Conservation (phyloP, 257 asterid species). For the Solanum paucissectum region DNA sequence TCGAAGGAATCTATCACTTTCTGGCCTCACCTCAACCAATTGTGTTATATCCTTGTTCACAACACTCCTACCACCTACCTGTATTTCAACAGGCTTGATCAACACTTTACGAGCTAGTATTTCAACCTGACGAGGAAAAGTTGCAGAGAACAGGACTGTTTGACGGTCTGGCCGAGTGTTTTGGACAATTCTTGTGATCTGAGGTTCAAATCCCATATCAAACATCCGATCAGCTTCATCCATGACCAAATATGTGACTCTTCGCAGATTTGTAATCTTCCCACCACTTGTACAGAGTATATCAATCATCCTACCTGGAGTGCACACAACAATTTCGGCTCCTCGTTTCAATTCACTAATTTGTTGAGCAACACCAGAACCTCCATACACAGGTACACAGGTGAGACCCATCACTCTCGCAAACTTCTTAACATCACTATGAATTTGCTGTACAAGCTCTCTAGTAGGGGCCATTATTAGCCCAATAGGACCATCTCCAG, state of each 20-base stretch:
- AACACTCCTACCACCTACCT: slow-evolving; percentile 94
- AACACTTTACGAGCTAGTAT: slow-evolving; percentile 76
- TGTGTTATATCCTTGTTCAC: slow-evolving; percentile 88
- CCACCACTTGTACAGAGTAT: slow-evolving; percentile 84
- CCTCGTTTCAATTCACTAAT: slow-evolving; percentile 87
- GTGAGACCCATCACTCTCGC: slow-evolving; percentile 60
- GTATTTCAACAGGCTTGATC: slow-evolving; percentile 76
- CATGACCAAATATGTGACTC: slow-evolving; percentile 87
- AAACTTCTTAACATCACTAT: slow-evolving; percentile 69
- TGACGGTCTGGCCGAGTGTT: slow-evolving; percentile 87
- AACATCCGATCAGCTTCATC: slow-evolving; percentile 97
- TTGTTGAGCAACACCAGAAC: slow-evolving; percentile 93
- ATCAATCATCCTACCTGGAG: slow-evolving; percentile 94
- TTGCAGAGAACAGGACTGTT: slow-evolving; percentile 85
- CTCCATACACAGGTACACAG: slow-evolving; percentile 90
- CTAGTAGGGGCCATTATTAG: slow-evolving; percentile 91
- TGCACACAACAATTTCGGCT: slow-evolving; percentile 85
- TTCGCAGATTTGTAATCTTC: slow-evolving; percentile 79
- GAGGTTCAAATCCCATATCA: slow-evolving; percentile 97
- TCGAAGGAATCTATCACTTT: slow-evolving; percentile 64
- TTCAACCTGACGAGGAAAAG: slow-evolving; percentile 93
- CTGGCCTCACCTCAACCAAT: slow-evolving; percentile 87
- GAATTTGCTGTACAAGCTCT: slow-evolving; percentile 90
- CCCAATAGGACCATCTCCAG: slow-evolving; percentile 93
- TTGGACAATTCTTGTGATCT: slow-evolving; percentile 79